These are phyloP conservation scores for Tetraselmis chui DNA, from an alignment of 139 green algal species.

Conservation along the genomic window DNA sequence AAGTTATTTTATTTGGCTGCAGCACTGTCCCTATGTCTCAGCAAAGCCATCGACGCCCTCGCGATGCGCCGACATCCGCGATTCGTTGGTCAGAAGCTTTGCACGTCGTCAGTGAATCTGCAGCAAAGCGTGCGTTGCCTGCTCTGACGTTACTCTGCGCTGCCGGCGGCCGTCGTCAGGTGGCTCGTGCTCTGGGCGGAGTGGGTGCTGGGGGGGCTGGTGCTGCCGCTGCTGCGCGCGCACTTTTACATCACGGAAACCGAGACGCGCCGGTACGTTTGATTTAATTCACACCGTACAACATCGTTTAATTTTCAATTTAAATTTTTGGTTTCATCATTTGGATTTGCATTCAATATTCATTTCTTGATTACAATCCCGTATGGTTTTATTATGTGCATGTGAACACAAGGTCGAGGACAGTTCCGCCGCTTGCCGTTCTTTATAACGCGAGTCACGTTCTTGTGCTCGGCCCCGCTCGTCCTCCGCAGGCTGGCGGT, in stretches of 20 bases:
- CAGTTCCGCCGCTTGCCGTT: too few species aligned
- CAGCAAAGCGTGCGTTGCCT: background rate
- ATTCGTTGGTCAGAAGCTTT: constrained; percentile 5
- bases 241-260: constrained; percentile 89
- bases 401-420: too few species aligned
- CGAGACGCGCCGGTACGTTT: constrained; percentile 65
- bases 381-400: too few species aligned
- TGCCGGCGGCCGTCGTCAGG: background rate
- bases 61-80: background rate
- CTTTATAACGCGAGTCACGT: too few species aligned
- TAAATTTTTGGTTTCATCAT: too few species aligned
- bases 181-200: constrained; percentile 51
- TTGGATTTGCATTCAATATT: too few species aligned
- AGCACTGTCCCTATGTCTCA: too few species aligned
- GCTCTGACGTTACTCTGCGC: background rate
- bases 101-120: background rate
- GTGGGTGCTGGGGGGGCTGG: constrained; percentile 64
- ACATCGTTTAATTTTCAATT: too few species aligned
- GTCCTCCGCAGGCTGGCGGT: too few species aligned
- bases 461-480: too few species aligned
- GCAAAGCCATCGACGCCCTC: background rate
- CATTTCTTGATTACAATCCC: too few species aligned
- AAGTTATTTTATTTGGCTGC: constrained; percentile 44
- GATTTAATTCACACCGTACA: constrained; percentile 77
- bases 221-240: constrained; percentile 70